These are phyloP conservation scores for Cokeromyces recurvatus DNA, from an alignment of 371 early-diverging fungal genomes.

Conservation along the genomic window DNA sequence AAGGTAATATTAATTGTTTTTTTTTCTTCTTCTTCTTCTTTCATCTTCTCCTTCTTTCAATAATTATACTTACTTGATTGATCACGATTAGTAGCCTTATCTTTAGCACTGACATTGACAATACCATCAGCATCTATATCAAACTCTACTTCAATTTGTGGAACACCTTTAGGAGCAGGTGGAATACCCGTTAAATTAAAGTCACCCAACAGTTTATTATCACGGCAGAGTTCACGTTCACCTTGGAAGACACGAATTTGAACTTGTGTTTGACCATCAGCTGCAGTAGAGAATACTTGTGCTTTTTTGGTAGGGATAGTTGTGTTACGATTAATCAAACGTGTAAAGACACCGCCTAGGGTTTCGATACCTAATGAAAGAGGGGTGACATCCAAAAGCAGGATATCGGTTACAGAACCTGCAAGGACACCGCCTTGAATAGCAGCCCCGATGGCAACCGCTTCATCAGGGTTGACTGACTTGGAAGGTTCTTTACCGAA, in stretches of 20 bases:
- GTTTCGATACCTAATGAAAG: conserved; percentile 98
- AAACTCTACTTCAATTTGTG: conserved; percentile 95
- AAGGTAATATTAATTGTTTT: neutral
- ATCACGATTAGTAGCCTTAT: conserved; percentile 93
- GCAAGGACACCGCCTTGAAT: conserved; percentile 98
- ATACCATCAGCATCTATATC: conserved; percentile 99
- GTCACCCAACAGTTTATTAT: conserved; percentile 98
- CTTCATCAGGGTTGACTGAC: conserved; percentile 99
- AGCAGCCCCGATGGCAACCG: conserved; percentile 99
- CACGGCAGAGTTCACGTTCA: conserved; percentile 94
- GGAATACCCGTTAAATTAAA: conserved; percentile 90
- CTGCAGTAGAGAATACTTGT: conserved; percentile 99
- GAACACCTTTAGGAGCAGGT: conserved; percentile 91
- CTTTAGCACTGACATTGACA: conserved; percentile 97
- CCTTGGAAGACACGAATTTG: conserved; percentile 99
- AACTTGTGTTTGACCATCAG: conserved; percentile 98
- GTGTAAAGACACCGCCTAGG: conserved; percentile 95
- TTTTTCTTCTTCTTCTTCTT: too few relatives aligned
- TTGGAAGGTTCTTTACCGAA: conserved; percentile 93
- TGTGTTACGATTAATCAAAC: conserved; percentile 97
- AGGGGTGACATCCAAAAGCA: conserved; percentile 97
- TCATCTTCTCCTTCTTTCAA: too few relatives aligned
- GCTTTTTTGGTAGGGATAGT: conserved; percentile 99
- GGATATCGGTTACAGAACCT: conserved; percentile 92
- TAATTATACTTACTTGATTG: conserved; percentile 47